phyloP scores from a whole-genome alignment of 2,329 filamentous ascomycete species.

The Xylaria sp. region DNA sequence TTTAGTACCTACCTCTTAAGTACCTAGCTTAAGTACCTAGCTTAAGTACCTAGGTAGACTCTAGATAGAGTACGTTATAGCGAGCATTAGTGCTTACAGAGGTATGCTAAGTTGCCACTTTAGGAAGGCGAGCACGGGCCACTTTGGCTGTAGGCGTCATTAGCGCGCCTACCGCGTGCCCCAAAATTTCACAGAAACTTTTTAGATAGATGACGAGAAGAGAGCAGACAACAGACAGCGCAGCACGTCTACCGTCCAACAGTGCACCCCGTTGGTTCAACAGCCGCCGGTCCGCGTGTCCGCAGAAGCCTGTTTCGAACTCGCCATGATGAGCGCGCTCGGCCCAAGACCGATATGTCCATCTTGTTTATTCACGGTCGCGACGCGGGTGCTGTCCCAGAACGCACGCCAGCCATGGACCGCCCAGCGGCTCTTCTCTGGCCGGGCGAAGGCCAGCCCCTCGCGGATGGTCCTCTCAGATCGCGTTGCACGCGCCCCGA shows the following conservation, averaged over 20 bases:
- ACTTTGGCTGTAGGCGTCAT: slow-evolving; percentile 9
- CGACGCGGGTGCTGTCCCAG: slow-evolving; percentile 20
- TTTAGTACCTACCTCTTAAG: too few species aligned
- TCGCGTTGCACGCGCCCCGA: slow-evolving; percentile 51
- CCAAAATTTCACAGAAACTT: slow-evolving; percentile 10
- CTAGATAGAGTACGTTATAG: too few species aligned
- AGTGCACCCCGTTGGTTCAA: background rate
- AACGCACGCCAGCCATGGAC: slow-evolving; percentile 31
- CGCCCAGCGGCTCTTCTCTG: slow-evolving; percentile 33
- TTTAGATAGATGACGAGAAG: too few species aligned
- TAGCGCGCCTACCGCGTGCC: background rate
- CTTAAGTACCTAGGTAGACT: too few species aligned
- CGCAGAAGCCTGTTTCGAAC: background rate
- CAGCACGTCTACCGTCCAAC: background rate
- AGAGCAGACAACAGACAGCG: background rate
- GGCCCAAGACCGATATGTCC: slow-evolving; percentile 37
- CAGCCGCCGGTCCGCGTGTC: background rate
- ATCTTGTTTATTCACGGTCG: slow-evolving; percentile 36
- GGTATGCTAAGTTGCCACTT: slow-evolving; percentile 15
- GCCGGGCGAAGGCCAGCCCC: slow-evolving; percentile 42
- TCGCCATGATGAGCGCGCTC: slow-evolving; percentile 32
- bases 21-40: too few species aligned
- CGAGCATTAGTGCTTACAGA: too few species aligned
- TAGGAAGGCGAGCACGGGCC: slow-evolving; percentile 19
- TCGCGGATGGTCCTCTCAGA: slow-evolving; percentile 66